Conservation (phyloP, 805 yeast species). For the Hanseniaspora singularis region DNA sequence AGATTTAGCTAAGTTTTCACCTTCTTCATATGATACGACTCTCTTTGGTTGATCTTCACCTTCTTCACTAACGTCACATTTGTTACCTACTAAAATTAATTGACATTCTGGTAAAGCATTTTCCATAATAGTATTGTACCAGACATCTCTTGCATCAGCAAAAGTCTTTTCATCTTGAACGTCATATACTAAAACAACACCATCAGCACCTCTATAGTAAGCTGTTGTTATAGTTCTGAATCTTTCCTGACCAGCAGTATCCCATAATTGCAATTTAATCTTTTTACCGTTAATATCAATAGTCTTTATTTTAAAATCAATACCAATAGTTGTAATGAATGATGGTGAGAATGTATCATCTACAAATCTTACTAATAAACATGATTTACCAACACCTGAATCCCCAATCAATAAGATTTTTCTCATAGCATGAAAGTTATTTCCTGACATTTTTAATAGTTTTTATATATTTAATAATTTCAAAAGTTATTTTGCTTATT, state of each 20-base stretch:
- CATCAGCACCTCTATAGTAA: conserved; percentile 82
- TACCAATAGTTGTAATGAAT: conserved; percentile 94
- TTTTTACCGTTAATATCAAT: conserved; percentile 86
- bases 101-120: conserved; percentile 96
- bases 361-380: conserved; percentile 81
- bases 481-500: background rate
- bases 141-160: conserved; percentile 69
- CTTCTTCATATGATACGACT: conserved; percentile 81
- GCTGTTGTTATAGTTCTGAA: conserved; percentile 92
- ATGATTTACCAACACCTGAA: conserved; percentile 84
- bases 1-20: conserved; percentile 75
- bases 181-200: conserved; percentile 71
- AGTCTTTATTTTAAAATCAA: conserved; percentile 94
- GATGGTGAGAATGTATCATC: conserved; percentile 95
- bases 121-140: conserved; percentile 93
- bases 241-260: conserved; percentile 95
- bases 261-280: conserved; percentile 93
- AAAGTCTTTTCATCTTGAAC: conserved; percentile 85
- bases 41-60: conserved; percentile 48
- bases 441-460: conserved; percentile 15
- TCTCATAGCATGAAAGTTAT: conserved; percentile 69
- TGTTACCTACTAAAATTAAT: conserved; percentile 87
- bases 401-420: conserved; percentile 89
- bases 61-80: conserved; percentile 61
- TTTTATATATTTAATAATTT: background rate